phyloP scores from a whole-genome alignment of 2,329 filamentous ascomycete genomes.

The Aspergillus candidus region DNA sequence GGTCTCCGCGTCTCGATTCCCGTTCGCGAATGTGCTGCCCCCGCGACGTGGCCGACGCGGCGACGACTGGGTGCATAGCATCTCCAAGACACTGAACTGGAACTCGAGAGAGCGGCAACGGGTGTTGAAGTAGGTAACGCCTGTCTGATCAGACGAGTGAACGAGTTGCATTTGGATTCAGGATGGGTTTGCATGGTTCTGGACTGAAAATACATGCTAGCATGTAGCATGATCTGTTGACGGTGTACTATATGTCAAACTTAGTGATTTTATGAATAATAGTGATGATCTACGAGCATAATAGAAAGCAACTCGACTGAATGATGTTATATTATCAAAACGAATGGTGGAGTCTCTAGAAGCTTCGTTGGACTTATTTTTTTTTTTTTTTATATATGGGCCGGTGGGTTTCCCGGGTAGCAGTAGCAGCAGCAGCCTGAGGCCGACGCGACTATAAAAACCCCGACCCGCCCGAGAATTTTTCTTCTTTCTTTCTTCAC shows the following conservation, averaged over 20 bases:
- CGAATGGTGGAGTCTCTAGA: slow-evolving; percentile 19
- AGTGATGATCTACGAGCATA: too few species aligned
- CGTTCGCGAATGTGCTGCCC: slow-evolving; percentile 47
- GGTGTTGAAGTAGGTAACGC: slow-evolving; percentile 20
- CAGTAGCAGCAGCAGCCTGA: slow-evolving; percentile 17
- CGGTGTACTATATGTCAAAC: too few species aligned
- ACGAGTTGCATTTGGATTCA: too few species aligned
- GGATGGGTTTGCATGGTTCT: too few species aligned
- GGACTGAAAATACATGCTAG: too few species aligned
- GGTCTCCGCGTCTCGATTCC: slow-evolving; percentile 47
- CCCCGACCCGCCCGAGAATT: slow-evolving; percentile 20
- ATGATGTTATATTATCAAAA: neutral
- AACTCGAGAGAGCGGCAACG: slow-evolving; percentile 45
- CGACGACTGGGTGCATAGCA: slow-evolving; percentile 47
- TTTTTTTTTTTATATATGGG: slow-evolving; percentile 5
- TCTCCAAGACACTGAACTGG: slow-evolving; percentile 47
- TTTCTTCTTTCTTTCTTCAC: slow-evolving; percentile 11
- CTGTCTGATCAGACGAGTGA: too few species aligned
- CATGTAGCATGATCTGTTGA: too few species aligned
- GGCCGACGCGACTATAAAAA: slow-evolving; percentile 26
- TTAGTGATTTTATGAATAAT: too few species aligned
- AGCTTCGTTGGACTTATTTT: slow-evolving; percentile 13
- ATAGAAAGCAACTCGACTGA: neutral
- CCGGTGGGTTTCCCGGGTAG: slow-evolving; percentile 23
- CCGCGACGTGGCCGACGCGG: slow-evolving; percentile 31